Conservation (phyloP, 352 stramenopile species). For the Lagenidium giganteum region DNA sequence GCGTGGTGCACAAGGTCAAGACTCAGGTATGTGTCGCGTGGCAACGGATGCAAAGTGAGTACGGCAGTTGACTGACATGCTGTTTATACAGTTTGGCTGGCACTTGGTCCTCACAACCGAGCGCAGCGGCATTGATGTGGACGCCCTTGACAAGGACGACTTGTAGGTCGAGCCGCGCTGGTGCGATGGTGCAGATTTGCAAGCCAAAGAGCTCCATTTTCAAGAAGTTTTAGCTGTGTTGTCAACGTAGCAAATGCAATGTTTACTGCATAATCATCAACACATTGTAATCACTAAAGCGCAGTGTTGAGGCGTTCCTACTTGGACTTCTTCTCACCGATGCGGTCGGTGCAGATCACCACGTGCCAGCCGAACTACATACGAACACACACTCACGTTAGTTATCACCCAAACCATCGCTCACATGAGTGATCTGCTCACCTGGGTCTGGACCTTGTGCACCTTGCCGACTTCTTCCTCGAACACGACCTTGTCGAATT, state of each 20-base stretch:
- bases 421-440: slow-evolving; percentile 1
- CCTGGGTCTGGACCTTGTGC: slow-evolving; percentile 83
- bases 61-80: background rate
- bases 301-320: slow-evolving; percentile 8
- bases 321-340: slow-evolving; percentile 38
- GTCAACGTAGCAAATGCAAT: slow-evolving; percentile 3
- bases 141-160: slow-evolving; percentile 14
- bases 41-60: background rate
- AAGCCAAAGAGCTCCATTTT: too few species aligned
- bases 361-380: slow-evolving; percentile 73
- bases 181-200: slow-evolving; percentile 3
- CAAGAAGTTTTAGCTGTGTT: background rate
- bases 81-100: slow-evolving; percentile 59
- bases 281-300: background rate
- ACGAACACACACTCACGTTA: background rate
- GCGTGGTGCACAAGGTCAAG: slow-evolving; percentile 69
- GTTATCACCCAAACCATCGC: background rate
- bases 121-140: slow-evolving; percentile 41
- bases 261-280: slow-evolving; percentile 3
- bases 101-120: slow-evolving; percentile 72
- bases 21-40: slow-evolving; percentile 40
- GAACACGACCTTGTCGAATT: slow-evolving; percentile 75
- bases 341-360: slow-evolving; percentile 62
- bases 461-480: slow-evolving; percentile 58
- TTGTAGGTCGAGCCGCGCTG: slow-evolving; percentile 20